Evolutionary conservation across 2,329 filamentous ascomycete genomes (phyloP), one percentile per base, ranked within the genome.

Genomic region (Xylariaceae sp.): DNA sequence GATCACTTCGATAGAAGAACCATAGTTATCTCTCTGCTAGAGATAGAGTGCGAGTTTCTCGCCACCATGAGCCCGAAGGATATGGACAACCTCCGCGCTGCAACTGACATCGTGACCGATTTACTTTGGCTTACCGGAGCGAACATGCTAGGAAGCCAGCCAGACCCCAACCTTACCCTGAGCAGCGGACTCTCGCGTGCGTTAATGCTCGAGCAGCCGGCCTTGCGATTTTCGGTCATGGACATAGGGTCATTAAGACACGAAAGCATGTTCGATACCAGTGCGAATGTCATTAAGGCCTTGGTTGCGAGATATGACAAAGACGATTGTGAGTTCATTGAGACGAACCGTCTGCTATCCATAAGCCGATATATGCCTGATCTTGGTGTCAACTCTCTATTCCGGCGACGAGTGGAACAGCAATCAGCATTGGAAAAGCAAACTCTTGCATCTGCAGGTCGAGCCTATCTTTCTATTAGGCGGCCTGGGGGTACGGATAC

Each of bases 291-390:
- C 37, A 16, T 45, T 53, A 53, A n/a, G 21, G 26, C 5, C 55
- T 51, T 15, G 12, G 53, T 10, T 3, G 37, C 13, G 47, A 21
- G 13, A 19, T 29, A 18, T 21, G 12, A 54, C 10, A 30, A 10
- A 30, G 29, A 30, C 29, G 29, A 30, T 30, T 30, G 29, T 10
- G 62, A 64, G 26, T 63, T 55, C 46, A 51, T 63, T 1, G 42
- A 58, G 5, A 5, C 13, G 1, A 22, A 54, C 6, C 47, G 34
- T 13, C 12, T 61, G 2, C 34, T 63, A 2, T 44, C 63, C 34
- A 44, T 64, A 22, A 68, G 65, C 29, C 59, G 66, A 1, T 67
- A 59, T 29, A 44, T 18, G 1, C 65, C 65, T 1, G 63, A 65
- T 13, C 2, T 32, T 0, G 13, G 43, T 2, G 36, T 63, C 12